phyloP scores from a whole-genome alignment of 169 alveolate species.

The Neospora caninum region DNA sequence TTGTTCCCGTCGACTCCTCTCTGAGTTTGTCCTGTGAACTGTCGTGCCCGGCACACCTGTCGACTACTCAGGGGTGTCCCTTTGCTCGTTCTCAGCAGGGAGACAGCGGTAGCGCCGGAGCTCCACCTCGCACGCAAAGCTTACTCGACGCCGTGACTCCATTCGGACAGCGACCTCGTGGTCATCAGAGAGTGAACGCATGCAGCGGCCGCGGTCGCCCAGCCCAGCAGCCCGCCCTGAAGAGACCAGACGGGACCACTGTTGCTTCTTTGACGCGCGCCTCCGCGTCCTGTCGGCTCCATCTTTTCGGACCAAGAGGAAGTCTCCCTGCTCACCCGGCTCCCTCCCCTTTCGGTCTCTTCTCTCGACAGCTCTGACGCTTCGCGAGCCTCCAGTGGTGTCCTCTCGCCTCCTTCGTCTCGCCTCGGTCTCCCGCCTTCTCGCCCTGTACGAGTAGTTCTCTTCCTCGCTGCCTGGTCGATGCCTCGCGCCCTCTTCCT shows the following conservation, averaged over 20 bases:
- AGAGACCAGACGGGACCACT: conserved; percentile 1
- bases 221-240: background rate
- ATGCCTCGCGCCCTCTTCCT: too few relatives aligned
- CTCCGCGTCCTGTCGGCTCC: background rate
- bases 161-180: background rate
- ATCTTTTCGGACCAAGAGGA: background rate
- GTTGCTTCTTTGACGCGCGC: background rate
- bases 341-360: background rate
- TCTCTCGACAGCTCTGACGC: too few relatives aligned
- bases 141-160: conserved; percentile 3
- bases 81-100: too few relatives aligned
- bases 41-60: too few relatives aligned
- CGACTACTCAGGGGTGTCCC: too few relatives aligned
- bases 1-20: too few relatives aligned
- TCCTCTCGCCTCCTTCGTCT: background rate
- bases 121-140: background rate
- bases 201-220: background rate
- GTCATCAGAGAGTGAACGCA: conserved; percentile 3
- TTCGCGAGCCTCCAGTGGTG: too few relatives aligned
- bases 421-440: too few relatives aligned
- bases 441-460: too few relatives aligned
- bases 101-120: too few relatives aligned
- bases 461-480: too few relatives aligned
- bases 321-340: background rate
- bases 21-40: too few relatives aligned